Conservation (phyloP, 345 rosid genomes). For the Raphanus sativus region DNA sequence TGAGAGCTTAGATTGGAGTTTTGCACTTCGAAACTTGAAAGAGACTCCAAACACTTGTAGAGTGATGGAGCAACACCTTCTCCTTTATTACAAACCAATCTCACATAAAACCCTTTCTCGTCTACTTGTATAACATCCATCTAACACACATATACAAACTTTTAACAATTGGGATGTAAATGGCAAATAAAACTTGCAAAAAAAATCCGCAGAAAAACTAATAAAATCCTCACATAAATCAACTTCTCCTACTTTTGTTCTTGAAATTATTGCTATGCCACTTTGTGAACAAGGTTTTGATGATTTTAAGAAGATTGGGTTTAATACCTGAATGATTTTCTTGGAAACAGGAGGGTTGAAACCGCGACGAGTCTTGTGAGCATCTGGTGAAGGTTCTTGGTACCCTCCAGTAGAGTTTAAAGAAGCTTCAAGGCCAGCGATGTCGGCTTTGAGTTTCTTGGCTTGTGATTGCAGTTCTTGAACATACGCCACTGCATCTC, state of each 20-base stretch:
- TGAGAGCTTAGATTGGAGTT: constrained; percentile 63
- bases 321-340: constrained; percentile 58
- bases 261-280: background rate
- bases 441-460: constrained; percentile 65
- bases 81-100: constrained; percentile 58
- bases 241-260: background rate
- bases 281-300: constrained; percentile 18
- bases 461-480: constrained; percentile 74
- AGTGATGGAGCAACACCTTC: constrained; percentile 62
- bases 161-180: background rate
- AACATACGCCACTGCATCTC: constrained; percentile 72
- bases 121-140: constrained; percentile 74
- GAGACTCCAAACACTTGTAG: constrained; percentile 73
- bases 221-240: background rate
- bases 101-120: constrained; percentile 65
- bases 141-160: constrained; percentile 34
- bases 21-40: constrained; percentile 59
- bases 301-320: background rate
- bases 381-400: constrained; percentile 31
- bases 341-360: constrained; percentile 40
- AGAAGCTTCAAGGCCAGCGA: constrained; percentile 63
- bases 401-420: constrained; percentile 34
- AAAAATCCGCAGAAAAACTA: background rate
- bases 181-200: background rate
- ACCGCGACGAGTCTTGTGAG: constrained; percentile 29